Conservation (phyloP, 2,329 filamentous ascomycete species). For the Calonectria pauciramosa region DNA sequence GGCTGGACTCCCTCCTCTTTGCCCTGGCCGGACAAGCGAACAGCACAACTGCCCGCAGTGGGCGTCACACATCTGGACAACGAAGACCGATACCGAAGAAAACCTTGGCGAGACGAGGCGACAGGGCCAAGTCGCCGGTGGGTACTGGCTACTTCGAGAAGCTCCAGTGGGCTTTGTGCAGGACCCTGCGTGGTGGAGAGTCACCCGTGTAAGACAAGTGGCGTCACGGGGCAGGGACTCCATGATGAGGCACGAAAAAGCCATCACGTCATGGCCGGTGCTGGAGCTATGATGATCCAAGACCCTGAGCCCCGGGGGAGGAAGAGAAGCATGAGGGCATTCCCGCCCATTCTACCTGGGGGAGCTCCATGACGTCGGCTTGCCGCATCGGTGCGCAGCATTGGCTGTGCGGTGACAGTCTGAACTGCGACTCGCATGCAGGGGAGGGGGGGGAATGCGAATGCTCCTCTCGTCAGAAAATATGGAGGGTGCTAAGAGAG, state of each 20-base stretch:
- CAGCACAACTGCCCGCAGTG: neutral
- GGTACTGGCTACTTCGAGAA: constrained; percentile 6
- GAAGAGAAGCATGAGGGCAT: neutral
- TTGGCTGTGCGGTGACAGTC: neutral
- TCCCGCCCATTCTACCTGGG: neutral
- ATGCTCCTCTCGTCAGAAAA: neutral
- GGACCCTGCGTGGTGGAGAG: constrained; percentile 11
- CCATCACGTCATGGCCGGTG: constrained; percentile 2
- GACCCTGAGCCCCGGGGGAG: neutral
- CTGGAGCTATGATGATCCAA: neutral
- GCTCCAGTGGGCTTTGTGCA: neutral
- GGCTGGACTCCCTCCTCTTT: neutral
- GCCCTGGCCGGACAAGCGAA: neutral
- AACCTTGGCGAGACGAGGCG: neutral
- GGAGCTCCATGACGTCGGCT: neutral
- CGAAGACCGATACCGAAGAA: neutral
- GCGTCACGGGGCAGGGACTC: neutral
- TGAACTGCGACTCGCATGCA: neutral
- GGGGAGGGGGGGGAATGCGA: neutral
- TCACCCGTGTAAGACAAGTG: constrained; percentile 5
- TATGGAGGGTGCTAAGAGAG: neutral
- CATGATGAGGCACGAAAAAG: neutral
- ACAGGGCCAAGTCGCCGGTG: neutral
- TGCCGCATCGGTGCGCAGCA: neutral
- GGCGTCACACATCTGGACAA: constrained; percentile 1